Evolutionary conservation across 2,329 filamentous ascomycete genomes (phyloP), one percentile per base, ranked within the genome.

Genomic region (Ophiocordyceps camponoti-floridani): DNA sequence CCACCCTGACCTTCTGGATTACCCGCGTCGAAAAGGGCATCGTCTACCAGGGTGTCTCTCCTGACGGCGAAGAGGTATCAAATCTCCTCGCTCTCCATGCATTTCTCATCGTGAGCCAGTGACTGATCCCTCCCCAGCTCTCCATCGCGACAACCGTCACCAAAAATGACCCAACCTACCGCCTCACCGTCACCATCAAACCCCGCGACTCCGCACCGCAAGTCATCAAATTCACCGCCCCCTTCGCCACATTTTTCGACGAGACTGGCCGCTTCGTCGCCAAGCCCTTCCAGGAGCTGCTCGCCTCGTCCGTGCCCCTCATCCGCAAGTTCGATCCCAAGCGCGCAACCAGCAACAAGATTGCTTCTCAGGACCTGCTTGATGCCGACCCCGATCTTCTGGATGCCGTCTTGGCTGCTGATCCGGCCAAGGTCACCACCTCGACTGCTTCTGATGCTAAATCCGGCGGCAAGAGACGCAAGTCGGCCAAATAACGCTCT

Each of bases 131-230:
- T n/a, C 12, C 3, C 13, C 26, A 91, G 81, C 73, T 95, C 57
- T 74, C 75, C 14, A 79, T 96, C 52, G 69, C 73, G 2, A 84
- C 79, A 37, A 75, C 72, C 1, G 78, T 77, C 1, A 80, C 82
- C 56, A 95, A 95, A 61, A 77, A 88, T 62, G 73, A 80, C 37
- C 85, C 87, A 1, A 73, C 78, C 41, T 98, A 98, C 68, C 73
- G 83, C 56, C 65, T 94, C 48, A 77, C 72, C 40, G 70, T 94
- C 44, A 72, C 68, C 42, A 63, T 77, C 45, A 67, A 66, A 33
- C 43, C 53, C 43, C 65, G 62, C 47, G 55, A 57, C 35, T 59
- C 58, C 47, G 57, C 60, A 44, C 51, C 60, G 38, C 56, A 69
- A 48, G 66, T 65, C 16, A 56, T 75, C 47, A 68, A 76, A 50